Percentiles rank a stretch among this genome's conserved stretches.
These are phyloP conservation scores for Trichosporon ovoides DNA, from an alignment of 1,284 basidiomycete species.

Conservation along the genomic window DNA sequence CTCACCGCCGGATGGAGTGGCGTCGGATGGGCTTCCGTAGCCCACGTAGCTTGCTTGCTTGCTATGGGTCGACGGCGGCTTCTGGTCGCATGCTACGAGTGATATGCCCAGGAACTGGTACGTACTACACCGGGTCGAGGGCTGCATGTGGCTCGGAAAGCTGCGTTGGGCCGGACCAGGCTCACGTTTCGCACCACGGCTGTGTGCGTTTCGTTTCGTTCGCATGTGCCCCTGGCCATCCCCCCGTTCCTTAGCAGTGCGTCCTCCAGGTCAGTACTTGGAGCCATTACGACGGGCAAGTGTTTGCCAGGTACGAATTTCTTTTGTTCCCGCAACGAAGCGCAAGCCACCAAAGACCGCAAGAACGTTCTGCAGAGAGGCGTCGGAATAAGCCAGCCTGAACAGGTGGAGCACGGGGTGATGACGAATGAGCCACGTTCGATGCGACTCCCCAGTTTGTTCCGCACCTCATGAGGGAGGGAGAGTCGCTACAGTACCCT, in stretches of 20 bases:
- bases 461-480: too few relatives aligned
- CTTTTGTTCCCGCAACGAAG: not conserved
- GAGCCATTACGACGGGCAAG: not conserved
- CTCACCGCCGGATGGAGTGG: not conserved
- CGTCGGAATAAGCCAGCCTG: not conserved
- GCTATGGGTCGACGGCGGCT: not conserved
- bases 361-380: not conserved
- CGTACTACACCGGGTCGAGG: not conserved
- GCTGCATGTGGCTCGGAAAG: too few relatives aligned
- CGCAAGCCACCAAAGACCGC: not conserved
- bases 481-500: too few relatives aligned
- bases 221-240: not conserved
- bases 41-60: not conserved
- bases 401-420: not conserved
- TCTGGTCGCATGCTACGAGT: not conserved
- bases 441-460: not conserved
- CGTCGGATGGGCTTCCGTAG: not conserved
- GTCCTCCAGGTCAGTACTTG: not conserved
- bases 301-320: not conserved
- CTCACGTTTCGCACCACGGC: too few relatives aligned
- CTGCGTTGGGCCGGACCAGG: too few relatives aligned
- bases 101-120: not conserved
- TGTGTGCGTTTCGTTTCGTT: not conserved
- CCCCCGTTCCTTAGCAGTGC: not conserved
- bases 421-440: not conserved